Evolutionary conservation across 2,329 filamentous ascomycete genomes (phyloP).

Genomic region (Drechslerella dactyloides): DNA sequence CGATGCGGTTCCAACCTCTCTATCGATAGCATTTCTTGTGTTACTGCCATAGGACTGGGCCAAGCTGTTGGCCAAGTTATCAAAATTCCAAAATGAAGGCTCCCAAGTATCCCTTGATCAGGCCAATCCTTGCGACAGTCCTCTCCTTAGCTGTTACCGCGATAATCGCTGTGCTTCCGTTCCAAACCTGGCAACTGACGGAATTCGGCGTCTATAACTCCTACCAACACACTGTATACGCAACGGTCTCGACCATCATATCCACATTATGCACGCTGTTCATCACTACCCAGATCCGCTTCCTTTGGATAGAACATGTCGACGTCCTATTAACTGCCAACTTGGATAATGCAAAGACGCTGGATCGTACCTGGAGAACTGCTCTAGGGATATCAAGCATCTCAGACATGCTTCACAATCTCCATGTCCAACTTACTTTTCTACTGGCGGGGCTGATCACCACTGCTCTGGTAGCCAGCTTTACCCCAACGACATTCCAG

Average conservation of each 20-base stretch:
- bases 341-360: background rate
- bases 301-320: background rate
- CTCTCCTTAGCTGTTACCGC: background rate
- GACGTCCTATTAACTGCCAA: background rate
- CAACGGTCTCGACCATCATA: background rate
- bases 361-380: background rate
- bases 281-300: background rate
- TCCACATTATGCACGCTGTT: background rate
- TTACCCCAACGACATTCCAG: background rate
- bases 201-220: background rate
- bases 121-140: background rate
- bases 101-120: background rate
- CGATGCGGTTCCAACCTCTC: too few relatives aligned
- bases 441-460: background rate
- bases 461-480: background rate
- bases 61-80: too few relatives aligned
- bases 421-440: background rate
- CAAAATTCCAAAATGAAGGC: background rate
- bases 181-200: background rate
- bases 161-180: background rate
- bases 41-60: too few relatives aligned
- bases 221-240: background rate
- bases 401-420: background rate
- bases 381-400: background rate
- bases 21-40: too few relatives aligned